These are phyloP conservation scores for Spiromastix sp. DNA, from an alignment of 2,329 filamentous ascomycete species.

Conservation along the genomic window DNA sequence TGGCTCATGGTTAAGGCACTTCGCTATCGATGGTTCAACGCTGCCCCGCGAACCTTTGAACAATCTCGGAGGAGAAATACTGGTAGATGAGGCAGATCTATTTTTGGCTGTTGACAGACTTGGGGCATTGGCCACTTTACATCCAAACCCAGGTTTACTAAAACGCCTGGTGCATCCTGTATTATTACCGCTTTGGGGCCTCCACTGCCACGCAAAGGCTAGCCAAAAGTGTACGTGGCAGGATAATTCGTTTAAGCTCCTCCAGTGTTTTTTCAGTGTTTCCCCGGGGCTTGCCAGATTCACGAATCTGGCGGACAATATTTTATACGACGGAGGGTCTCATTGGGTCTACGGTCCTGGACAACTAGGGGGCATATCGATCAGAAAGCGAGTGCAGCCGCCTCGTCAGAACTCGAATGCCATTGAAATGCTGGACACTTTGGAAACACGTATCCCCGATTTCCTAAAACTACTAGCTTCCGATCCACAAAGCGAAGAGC, in stretches of 20 bases:
- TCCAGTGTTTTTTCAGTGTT: slow-evolving; percentile 32
- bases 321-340: slow-evolving; percentile 31
- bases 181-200: slow-evolving; percentile 32
- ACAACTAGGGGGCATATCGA: slow-evolving; percentile 14
- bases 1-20: slow-evolving; percentile 19
- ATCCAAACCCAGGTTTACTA: slow-evolving; percentile 34
- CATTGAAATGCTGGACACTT: slow-evolving; percentile 23
- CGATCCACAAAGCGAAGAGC: slow-evolving; percentile 31
- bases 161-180: slow-evolving; percentile 31
- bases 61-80: slow-evolving; percentile 6
- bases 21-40: slow-evolving; percentile 12
- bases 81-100: slow-evolving; percentile 21
- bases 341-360: slow-evolving; percentile 26
- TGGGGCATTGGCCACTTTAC: slow-evolving; percentile 26
- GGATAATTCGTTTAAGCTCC: slow-evolving; percentile 20
- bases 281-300: slow-evolving; percentile 26
- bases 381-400: slow-evolving; percentile 17
- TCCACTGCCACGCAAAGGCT: slow-evolving; percentile 28
- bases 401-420: slow-evolving; percentile 17
- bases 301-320: slow-evolving; percentile 29
- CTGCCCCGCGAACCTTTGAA: not conserved
- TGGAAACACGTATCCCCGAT: slow-evolving; percentile 27
- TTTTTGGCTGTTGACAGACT: slow-evolving; percentile 25
- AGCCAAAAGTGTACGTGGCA: slow-evolving; percentile 17
- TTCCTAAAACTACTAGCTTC: slow-evolving; percentile 26